Base-by-base conservation (phyloP, 140 eudicot genomes). In the Cichorium intybus region DNA sequence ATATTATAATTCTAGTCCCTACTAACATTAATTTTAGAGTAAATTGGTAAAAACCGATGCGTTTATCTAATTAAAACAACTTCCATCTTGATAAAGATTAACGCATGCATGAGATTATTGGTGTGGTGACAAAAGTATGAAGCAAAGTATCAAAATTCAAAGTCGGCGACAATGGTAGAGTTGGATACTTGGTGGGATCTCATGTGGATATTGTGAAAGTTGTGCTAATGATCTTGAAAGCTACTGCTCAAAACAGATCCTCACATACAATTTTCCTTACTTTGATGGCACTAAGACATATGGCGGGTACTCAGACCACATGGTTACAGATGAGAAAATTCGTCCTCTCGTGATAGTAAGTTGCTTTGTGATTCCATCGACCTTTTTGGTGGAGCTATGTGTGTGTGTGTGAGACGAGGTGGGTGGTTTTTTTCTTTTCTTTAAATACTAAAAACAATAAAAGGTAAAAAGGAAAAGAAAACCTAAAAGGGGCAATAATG, bases 61-160 rank as follows among this genome's bases (percentile, higher is more conserved):
- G 33, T 10, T 33, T n/a, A 39, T 9, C 54, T 62, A 14, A 22
- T 15, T n/a, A n/a, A n/a, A 35, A 12, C 16, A 39, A 12, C 15
- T 43, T 5, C 18, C 18, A n/a, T n/a, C n/a, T n/a, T n/a, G 16
- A 39, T 10, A 16, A 11, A n/a, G 66, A 46, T 34, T 61, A 3
- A 51, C 60, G 66, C 77, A 85, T 87, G 72, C 93, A 85, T n/a
- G 93, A 85, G 45, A 74, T 85, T 46, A 85, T 75, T 55, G 90
- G 90, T 4, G 55, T 54, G 1, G 90, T 80, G 18, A 77, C 86
- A 4, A 84, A 84, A 71, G 77, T 81, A 17, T 85, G 87, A 6
- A 66, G 67, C 80, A 70, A 81, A 75, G 93, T 85, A 0, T 43
- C 51, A 16, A 85, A 85, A 35, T 67, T 81, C 62, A 79, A 78